phyloP scores from a whole-genome alignment of 2,329 filamentous ascomycete genomes.

The Sporothrix globosa region DNA sequence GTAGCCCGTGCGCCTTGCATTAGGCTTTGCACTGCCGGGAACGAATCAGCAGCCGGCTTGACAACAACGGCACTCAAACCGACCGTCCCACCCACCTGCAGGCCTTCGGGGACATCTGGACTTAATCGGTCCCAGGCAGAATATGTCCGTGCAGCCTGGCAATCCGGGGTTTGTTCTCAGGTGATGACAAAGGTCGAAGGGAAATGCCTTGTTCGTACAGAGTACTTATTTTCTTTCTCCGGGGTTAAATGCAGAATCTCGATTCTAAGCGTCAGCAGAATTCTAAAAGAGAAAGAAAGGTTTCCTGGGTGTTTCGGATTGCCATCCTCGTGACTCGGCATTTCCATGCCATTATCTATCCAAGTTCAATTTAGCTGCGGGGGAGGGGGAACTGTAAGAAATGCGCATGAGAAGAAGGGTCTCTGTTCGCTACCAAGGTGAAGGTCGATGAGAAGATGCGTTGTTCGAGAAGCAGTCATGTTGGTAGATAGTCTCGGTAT shows the following conservation, averaged over 20 bases:
- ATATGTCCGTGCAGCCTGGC: not conserved
- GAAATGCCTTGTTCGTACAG: too few species aligned
- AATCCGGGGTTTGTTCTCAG: not conserved
- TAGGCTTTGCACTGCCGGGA: conserved; percentile 2
- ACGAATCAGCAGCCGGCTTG: conserved; percentile 21
- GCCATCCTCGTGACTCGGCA: too few species aligned
- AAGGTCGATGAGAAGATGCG: too few species aligned
- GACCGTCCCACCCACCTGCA: conserved; percentile 16
- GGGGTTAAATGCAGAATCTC: too few species aligned
- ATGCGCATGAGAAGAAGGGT: not conserved
- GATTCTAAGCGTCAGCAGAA: too few species aligned
- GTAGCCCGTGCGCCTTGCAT: conserved; percentile 28
- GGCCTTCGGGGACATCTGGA: not conserved
- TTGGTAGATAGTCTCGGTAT: not conserved
- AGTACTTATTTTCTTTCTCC: too few species aligned
- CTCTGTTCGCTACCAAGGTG: not conserved
- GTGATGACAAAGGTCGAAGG: not conserved
- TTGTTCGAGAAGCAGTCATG: too few species aligned
- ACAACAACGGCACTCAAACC: not conserved
- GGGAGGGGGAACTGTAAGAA: not conserved
- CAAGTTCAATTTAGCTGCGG: too few species aligned
- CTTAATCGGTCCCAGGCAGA: not conserved
- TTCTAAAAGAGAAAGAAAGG: too few species aligned
- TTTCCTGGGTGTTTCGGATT: too few species aligned
- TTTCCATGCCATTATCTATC: too few species aligned